phyloP scores from a whole-genome alignment of 1,139 yeast species.

The Pichia sp. region DNA sequence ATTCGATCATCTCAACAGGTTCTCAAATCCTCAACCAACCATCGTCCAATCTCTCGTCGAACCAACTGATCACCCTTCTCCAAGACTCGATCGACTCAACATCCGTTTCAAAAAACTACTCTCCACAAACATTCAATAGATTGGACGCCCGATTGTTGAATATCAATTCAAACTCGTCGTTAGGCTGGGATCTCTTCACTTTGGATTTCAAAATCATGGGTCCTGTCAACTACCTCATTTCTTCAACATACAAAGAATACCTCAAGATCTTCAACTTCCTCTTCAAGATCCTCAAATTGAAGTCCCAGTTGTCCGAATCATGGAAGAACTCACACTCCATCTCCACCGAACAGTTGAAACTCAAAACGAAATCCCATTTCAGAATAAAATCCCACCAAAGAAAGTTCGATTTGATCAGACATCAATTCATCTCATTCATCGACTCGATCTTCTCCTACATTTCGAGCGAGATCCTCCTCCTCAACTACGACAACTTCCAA shows the following conservation, averaged over 20 bases:
- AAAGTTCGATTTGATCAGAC: slow-evolving; percentile 45
- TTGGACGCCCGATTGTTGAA: slow-evolving; percentile 83
- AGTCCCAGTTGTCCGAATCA: slow-evolving; percentile 45
- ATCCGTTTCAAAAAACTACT: slow-evolving; percentile 45
- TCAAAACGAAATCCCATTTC: slow-evolving; percentile 32
- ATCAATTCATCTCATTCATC: slow-evolving; percentile 46
- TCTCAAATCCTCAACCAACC: slow-evolving; percentile 55
- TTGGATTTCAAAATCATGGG: slow-evolving; percentile 72
- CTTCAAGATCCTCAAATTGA: slow-evolving; percentile 73
- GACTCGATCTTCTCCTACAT: slow-evolving; percentile 43
- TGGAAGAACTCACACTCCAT: slow-evolving; percentile 45
- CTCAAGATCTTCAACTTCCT: slow-evolving; percentile 80
- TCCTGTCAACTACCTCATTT: slow-evolving; percentile 48
- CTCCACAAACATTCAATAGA: slow-evolving; percentile 43
- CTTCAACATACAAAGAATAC: slow-evolving; percentile 56
- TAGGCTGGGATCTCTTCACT: slow-evolving; percentile 92
- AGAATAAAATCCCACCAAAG: slow-evolving; percentile 2
- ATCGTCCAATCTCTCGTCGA: slow-evolving; percentile 60
- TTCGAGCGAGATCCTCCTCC: slow-evolving; percentile 48
- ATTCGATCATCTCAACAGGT: slow-evolving; percentile 59
- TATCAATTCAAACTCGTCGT: slow-evolving; percentile 55
- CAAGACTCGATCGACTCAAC: slow-evolving; percentile 67
- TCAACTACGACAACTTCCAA: slow-evolving; percentile 37
- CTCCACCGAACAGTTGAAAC: slow-evolving; percentile 32
- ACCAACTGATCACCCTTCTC: slow-evolving; percentile 62